phyloP scores from a whole-genome alignment of 768 basidiomycete genomes.

The Phanerochaete sordida region DNA sequence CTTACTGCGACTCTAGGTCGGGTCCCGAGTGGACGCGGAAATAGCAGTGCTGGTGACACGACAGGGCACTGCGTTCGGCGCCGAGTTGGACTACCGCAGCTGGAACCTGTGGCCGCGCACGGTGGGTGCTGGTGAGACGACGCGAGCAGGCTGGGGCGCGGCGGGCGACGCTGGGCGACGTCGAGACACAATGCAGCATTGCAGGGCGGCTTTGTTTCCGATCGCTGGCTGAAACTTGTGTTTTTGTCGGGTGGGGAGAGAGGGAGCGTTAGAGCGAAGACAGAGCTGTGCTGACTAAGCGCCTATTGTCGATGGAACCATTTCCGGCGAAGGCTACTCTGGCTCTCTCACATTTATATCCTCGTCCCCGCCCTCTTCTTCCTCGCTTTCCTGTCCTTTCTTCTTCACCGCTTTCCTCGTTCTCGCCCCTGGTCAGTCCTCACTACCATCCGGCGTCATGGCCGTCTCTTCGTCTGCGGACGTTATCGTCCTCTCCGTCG shows the following conservation, averaged over 20 bases:
- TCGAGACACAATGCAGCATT: neutral
- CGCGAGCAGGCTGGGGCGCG: neutral
- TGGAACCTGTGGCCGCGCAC: neutral
- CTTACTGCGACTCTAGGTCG: neutral
- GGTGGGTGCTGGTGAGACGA: neutral
- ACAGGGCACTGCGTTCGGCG: neutral
- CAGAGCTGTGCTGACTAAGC: slow-evolving; percentile 2
- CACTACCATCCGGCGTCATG: slow-evolving; percentile 35
- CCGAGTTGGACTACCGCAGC: neutral
- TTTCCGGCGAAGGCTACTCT: neutral
- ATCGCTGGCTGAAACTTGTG: neutral
- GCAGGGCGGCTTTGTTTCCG: neutral
- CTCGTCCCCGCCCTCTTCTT: slow-evolving; percentile 7
- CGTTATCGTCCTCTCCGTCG: slow-evolving; percentile 65
- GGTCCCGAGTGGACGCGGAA: neutral
- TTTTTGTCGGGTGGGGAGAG: neutral
- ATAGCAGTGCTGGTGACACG: neutral
- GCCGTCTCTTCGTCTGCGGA: slow-evolving; percentile 67
- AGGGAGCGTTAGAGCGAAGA: neutral
- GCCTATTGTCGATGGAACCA: slow-evolving; percentile 7
- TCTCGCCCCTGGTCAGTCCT: slow-evolving; percentile 2
- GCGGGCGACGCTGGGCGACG: neutral
- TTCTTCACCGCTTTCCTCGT: slow-evolving; percentile 7
- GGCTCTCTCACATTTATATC: slow-evolving; percentile 1
- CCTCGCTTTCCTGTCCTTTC: slow-evolving; percentile 8